These are phyloP conservation scores for Calonectria pauciramosa DNA, from an alignment of 2,329 filamentous ascomycete species.

Conservation along the genomic window DNA sequence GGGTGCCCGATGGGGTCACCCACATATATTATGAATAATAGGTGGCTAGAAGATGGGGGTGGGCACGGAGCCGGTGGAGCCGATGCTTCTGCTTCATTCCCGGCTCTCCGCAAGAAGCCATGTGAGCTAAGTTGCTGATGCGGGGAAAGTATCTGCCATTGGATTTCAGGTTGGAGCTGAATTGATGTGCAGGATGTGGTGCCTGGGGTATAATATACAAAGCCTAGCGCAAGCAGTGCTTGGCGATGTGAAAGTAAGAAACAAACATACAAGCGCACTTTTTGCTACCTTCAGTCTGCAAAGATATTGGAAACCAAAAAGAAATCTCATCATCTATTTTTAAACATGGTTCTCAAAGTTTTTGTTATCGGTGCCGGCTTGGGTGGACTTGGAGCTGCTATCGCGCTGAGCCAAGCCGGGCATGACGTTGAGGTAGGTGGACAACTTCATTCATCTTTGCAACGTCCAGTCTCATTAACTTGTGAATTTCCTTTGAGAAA, in stretches of 20 bases:
- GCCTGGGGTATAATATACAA: too few relatives aligned
- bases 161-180: not conserved
- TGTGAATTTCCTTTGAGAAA: not conserved
- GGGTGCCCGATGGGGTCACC: not conserved
- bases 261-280: too few relatives aligned
- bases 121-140: not conserved
- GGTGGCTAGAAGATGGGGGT: not conserved
- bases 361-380: slow-evolving; percentile 1
- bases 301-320: too few relatives aligned
- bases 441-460: not conserved
- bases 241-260: too few relatives aligned
- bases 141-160: not conserved
- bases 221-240: too few relatives aligned
- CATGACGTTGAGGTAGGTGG: not conserved
- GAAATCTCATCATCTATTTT: too few relatives aligned
- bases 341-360: not conserved
- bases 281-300: too few relatives aligned
- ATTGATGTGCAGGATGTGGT: too few relatives aligned
- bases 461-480: not conserved
- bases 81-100: not conserved
- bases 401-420: not conserved
- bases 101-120: not conserved
- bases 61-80: not conserved
- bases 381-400: not conserved
- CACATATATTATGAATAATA: not conserved